Percentiles rank a stretch among this genome's conserved stretches.
These are phyloP conservation scores for Suillus decipiens DNA, from an alignment of 768 basidiomycete species.

Conservation along the genomic window DNA sequence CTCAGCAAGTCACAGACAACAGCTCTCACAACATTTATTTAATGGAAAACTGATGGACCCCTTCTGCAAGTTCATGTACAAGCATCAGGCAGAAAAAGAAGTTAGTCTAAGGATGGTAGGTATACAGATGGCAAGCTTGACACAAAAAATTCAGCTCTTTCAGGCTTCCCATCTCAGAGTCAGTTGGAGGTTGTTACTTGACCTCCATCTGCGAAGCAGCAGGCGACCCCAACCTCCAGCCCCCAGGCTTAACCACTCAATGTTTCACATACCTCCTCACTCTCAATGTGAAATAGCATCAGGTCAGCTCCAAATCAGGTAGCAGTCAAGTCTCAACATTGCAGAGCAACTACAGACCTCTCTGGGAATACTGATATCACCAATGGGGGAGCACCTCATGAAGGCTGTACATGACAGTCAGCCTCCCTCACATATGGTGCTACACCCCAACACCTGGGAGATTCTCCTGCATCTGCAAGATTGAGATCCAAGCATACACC, in stretches of 20 bases:
- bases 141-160: neutral
- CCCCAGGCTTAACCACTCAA: neutral
- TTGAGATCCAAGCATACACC: conserved; percentile 13
- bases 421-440: conserved; percentile 5
- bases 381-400: neutral
- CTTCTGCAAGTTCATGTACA: conserved; percentile 10
- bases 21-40: conserved; percentile 6
- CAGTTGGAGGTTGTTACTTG: neutral
- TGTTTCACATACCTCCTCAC: conserved; percentile 12
- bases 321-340: neutral
- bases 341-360: conserved; percentile 15
- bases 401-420: conserved; percentile 5
- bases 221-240: neutral
- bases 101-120: conserved; percentile 26
- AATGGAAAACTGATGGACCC: conserved; percentile 24
- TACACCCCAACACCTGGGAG: neutral
- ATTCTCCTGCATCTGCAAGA: neutral
- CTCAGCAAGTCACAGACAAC: conserved; percentile 8
- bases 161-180: neutral
- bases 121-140: conserved; percentile 30
- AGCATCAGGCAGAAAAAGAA: conserved; percentile 15
- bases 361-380: neutral
- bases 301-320: conserved; percentile 4
- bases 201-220: neutral
- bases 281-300: conserved; percentile 8